Evolutionary conservation across 805 yeast genomes (phyloP), one percentile per base, ranked within the genome.

Genomic region (Schwanniomyces vanrijiae): DNA sequence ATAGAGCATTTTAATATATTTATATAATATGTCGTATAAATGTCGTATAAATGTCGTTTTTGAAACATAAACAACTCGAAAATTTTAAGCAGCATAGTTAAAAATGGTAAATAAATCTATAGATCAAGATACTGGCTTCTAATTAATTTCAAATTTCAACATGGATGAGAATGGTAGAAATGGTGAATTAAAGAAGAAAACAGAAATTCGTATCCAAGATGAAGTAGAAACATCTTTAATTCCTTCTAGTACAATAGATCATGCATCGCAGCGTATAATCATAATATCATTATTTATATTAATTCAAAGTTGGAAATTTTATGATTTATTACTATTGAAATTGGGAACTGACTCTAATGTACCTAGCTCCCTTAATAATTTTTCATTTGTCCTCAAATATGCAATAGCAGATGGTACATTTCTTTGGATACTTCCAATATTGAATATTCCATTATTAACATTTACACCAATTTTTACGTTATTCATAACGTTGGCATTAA

Each of bases 281-380:
- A 76, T 83, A 2, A 62, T 84, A n/a, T 78, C 88, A 1, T 50
- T 88, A 9, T 88, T 90, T 60, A 70, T 79, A 2, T 72, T 87
- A 28, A 74, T 92, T n/a, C 97, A 91, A 64, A 80, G 88, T n/a
- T 87, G 87, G 80, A 92, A 94, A 61, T 47, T 88, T 1, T 88
- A 86, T 55, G 96, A 89, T 60, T 65, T 88, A 37, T 66, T 84
- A 28, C 62, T 82, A 19, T 66, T 88, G 47, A 83, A 83, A 55
- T 39, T 47, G 53, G 31, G 64, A 61, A 13, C 59, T 55, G 43
- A 70, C 11, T 48, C 68, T 1, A 46, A 69, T 1, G 65, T 66
- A 4, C 68, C 76, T 49, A 57, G 58, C 59, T 75, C 43, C 65
- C 72, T 58, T 75, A 82, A 50, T 74, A 80, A 59, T 49, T 71